Evolutionary conservation across 352 stramenopile species (phyloP).

Genomic region (Pythium biforme): DNA sequence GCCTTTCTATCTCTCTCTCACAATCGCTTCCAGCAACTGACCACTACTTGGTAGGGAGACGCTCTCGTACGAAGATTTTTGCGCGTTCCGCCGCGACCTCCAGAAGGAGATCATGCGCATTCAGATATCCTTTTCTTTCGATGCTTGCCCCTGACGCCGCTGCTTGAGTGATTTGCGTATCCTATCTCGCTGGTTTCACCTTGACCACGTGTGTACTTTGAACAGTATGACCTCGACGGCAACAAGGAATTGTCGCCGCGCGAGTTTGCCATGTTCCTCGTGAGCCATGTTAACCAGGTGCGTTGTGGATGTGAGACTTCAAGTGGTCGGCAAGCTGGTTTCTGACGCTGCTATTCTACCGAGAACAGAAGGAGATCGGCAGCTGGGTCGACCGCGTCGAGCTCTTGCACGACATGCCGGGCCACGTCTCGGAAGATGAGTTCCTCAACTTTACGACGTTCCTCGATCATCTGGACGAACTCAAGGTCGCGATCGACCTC

Average conservation of each 20-base stretch:
- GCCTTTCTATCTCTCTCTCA: too few relatives aligned
- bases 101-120: constrained; percentile 86
- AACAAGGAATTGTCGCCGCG: constrained; percentile 76
- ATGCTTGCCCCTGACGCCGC: neutral
- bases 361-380: constrained; percentile 58
- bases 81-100: constrained; percentile 64
- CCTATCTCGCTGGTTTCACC: constrained; percentile 39
- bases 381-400: constrained; percentile 83
- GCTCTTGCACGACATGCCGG: constrained; percentile 47
- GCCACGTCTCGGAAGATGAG: constrained; percentile 70
- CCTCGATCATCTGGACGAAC: constrained; percentile 77
- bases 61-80: constrained; percentile 83
- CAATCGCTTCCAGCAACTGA: neutral
- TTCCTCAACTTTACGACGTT: constrained; percentile 86
- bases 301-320: neutral
- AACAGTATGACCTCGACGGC: constrained; percentile 85
- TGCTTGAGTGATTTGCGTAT: neutral
- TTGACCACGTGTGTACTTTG: constrained; percentile 58
- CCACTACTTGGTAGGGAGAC: constrained; percentile 40
- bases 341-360: too few relatives aligned
- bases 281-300: constrained; percentile 84
- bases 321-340: neutral
- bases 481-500: constrained; percentile 84
- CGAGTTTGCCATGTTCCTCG: constrained; percentile 87
- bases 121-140: constrained; percentile 87